phyloP scores from a whole-genome alignment of 768 basidiomycete genomes.

The Pleurotus ostreatus region DNA sequence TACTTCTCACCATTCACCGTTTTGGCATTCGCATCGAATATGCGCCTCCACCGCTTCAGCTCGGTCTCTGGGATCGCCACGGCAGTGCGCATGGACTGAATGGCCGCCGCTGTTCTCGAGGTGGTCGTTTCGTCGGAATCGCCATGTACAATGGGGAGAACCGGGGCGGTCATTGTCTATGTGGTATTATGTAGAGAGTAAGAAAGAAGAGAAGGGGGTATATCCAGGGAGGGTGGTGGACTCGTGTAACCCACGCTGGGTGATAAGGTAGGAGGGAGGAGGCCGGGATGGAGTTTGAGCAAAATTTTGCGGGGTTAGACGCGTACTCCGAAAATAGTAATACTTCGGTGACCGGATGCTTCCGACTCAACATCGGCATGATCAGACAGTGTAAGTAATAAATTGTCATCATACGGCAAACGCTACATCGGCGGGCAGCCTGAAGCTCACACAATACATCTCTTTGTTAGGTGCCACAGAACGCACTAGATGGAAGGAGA shows the following conservation, averaged over 20 bases:
- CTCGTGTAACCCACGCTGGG: conserved; percentile 9
- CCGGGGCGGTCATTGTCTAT: conserved; percentile 31
- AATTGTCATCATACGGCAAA: conserved; percentile 15
- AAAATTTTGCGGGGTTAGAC: conserved; percentile 10
- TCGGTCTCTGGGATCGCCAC: conserved; percentile 77
- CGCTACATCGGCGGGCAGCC: conserved; percentile 41
- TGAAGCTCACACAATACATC: conserved; percentile 96
- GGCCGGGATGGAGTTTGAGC: conserved; percentile 6
- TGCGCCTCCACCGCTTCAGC: conserved; percentile 82
- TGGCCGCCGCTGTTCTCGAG: conserved; percentile 47
- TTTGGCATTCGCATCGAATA: conserved; percentile 83
- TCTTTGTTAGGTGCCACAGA: conserved; percentile 95
- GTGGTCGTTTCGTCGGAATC: conserved; percentile 42
- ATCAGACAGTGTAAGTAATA: neutral
- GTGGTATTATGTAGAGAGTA: conserved; percentile 25
- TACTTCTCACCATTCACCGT: conserved; percentile 79
- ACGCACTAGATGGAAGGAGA: conserved; percentile 71
- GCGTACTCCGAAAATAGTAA: conserved; percentile 8
- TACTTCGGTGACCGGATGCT: conserved; percentile 6
- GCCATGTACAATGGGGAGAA: conserved; percentile 50
- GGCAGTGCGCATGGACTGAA: conserved; percentile 64
- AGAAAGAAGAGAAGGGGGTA: conserved; percentile 18
- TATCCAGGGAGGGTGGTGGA: conserved; percentile 14
- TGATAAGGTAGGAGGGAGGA: conserved; percentile 7
- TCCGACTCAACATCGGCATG: conserved; percentile 5